phyloP scores from a whole-genome alignment of 2,329 filamentous ascomycete genomes.

The Chaetomium strumarium region DNA sequence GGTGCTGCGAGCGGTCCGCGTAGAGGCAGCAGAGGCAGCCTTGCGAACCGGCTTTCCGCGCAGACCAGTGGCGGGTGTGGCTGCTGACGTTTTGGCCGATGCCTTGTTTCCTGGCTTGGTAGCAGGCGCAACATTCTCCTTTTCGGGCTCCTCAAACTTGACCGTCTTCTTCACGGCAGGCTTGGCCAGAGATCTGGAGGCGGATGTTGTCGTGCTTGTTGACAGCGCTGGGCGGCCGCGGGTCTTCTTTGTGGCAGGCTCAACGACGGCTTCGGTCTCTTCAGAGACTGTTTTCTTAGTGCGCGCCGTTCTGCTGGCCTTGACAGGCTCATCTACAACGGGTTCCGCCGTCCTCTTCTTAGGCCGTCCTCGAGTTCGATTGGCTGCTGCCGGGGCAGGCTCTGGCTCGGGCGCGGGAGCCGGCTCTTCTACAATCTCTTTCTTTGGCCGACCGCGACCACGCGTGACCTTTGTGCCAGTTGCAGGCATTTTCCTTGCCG shows the following conservation, averaged over 20 bases:
- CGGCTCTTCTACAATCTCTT: constrained; percentile 27
- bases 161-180: constrained; percentile 53
- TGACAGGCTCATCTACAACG: constrained; percentile 27
- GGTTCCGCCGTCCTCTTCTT: constrained; percentile 28
- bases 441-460: constrained; percentile 44
- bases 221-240: constrained; percentile 34
- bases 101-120: constrained; percentile 28
- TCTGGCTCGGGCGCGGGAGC: constrained; percentile 31
- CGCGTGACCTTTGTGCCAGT: constrained; percentile 30
- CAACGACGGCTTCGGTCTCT: not conserved
- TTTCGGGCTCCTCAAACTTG: constrained; percentile 59
- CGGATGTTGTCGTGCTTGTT: constrained; percentile 20
- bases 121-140: constrained; percentile 51
- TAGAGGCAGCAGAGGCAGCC: constrained; percentile 30
- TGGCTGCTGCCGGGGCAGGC: constrained; percentile 27
- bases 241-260: constrained; percentile 34
- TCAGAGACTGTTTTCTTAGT: constrained; percentile 11
- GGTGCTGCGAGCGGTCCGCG: constrained; percentile 25
- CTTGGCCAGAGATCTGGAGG: constrained; percentile 33
- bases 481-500: constrained; percentile 14
- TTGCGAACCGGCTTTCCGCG: constrained; percentile 42
- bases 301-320: constrained; percentile 18
- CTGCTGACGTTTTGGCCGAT: constrained; percentile 15
- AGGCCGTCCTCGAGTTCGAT: constrained; percentile 27
- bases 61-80: constrained; percentile 33